Base-by-base conservation (phyloP, 805 yeast genomes). In the Candida krabiensis region DNA sequence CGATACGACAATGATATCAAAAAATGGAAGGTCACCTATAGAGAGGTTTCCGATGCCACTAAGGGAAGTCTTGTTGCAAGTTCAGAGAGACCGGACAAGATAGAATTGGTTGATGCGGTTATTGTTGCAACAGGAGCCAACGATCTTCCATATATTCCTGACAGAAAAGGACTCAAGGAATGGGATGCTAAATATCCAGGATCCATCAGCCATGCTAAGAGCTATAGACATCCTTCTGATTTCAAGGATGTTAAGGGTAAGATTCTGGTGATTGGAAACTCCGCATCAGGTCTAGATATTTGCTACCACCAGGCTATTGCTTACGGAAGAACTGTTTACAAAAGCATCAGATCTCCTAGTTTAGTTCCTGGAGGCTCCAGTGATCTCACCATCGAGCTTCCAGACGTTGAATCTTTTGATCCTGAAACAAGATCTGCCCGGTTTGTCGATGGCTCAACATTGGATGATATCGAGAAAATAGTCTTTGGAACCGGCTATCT, bases 401-500 rank as follows among this genome's bases (percentile, higher is more conserved):
- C 69, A 1, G 79, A 77, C 37, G 56, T 76, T 31, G 58, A 52
- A 6, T 37, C 43, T 5, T 67, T 75, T 38, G 67, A 71, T 28
- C 47, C 67, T 4, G 63, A 55, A 1, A 58, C 64, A 1, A 61
- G 64, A 24, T 41, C 56, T 0, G 71, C 80, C 1, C 50, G 59
- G 14, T 73, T 79, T 41, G 63, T 51, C 3, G 82, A 80, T 51
- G 86, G 81, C 1, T 40, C 61, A 1, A 52, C 49, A 8, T 42
- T 80, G 4, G 47, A 49, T 1, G 64, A 69, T 30, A 75, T 83
- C 23, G 86, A 80, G 35, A 56, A 56, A 19, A 60, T 85, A 12
- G 62, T 85, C n/a, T 82, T 79, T 55, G 83, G 83, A 12, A 85
- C 93, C 0, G 93, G 93, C 0, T 85, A 80, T 57, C 64, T 75